Base-by-base conservation (phyloP, 345 rosid species). In the Eucalyptus cladocalyx region DNA sequence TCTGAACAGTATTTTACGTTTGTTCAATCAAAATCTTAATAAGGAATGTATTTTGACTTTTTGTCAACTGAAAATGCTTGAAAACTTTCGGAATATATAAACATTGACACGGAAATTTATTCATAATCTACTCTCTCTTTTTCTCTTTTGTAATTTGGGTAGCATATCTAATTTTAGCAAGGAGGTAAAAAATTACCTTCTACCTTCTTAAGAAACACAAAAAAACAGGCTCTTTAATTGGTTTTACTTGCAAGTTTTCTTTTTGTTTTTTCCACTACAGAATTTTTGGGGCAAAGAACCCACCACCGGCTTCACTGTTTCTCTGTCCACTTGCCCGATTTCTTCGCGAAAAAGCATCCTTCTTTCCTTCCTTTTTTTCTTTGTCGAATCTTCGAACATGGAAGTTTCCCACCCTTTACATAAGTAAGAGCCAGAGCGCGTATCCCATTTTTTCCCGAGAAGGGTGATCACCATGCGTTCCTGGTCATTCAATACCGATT, bases 381-480 rank as follows among this genome's bases (percentile, higher is more conserved):
- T 58, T 58, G 14, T 24, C 14, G 65, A 26, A 1, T 60, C 0
- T 60, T 28, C 16, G 13, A 60, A 12, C 67, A 12, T 23, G 67
- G 67, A 6, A 60, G 67, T 28, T 60, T 28, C 32, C 32, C n/a
- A 1, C 32, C 67, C 67, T 28, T 60, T 3, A 10, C n/a, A 0
- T 5, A 3, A 0, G 1, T 58, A 26, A 60, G 32, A 60, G 13
- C 26, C 67, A 0, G 32, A 26, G 16, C 16, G 32, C 32, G 8
- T 11, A 26, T 2, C 67, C 30, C 62, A 5, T 40, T 40, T 40
- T 40, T 40, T 37, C n/a, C n/a, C n/a, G n/a, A n/a, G n/a, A n/a
- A n/a, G n/a, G n/a, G n/a, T n/a, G n/a, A n/a, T n/a, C n/a, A n/a
- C n/a, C n/a, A n/a, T n/a, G n/a, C n/a, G n/a, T n/a, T n/a, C n/a